Evolutionary conservation across 1,284 basidiomycete genomes (phyloP).

Genomic region (Irpex lacteus): DNA sequence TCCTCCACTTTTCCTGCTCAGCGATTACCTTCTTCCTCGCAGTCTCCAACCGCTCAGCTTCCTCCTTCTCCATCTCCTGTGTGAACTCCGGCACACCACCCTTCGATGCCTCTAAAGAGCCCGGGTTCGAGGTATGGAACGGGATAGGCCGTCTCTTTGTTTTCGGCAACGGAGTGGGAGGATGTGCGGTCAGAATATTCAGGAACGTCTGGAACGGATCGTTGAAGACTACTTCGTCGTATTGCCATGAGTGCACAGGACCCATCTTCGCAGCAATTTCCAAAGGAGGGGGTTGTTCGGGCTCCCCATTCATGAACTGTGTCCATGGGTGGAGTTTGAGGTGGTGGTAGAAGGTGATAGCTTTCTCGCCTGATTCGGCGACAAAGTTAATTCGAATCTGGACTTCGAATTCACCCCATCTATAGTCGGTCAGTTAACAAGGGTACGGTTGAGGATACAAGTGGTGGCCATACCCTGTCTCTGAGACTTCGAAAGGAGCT

Average conservation of each 20-base stretch:
- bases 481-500: slow-evolving; percentile 91
- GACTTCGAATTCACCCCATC: slow-evolving; percentile 99
- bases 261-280: slow-evolving; percentile 63
- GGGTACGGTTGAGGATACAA: background rate
- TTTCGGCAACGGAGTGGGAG: slow-evolving; percentile 81
- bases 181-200: slow-evolving; percentile 76
- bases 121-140: slow-evolving; percentile 65
- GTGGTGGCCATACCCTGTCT: slow-evolving; percentile 69
- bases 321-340: slow-evolving; percentile 97
- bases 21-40: slow-evolving; percentile 68
- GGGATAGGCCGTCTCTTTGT: slow-evolving; percentile 62
- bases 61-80: slow-evolving; percentile 81
- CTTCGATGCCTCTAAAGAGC: slow-evolving; percentile 60
- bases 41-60: slow-evolving; percentile 76
- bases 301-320: slow-evolving; percentile 44
- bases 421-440: slow-evolving; percentile 23
- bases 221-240: slow-evolving; percentile 96
- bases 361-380: slow-evolving; percentile 91
- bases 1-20: slow-evolving; percentile 62
- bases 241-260: slow-evolving; percentile 98
- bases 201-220: slow-evolving; percentile 93
- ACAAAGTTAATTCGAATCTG: slow-evolving; percentile 92
- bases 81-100: slow-evolving; percentile 79
- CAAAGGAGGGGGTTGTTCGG: slow-evolving; percentile 61
- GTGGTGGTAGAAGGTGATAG: slow-evolving; percentile 84